phyloP scores from a whole-genome alignment of 2,329 filamentous ascomycete genomes.

The Beauveria caledonica region DNA sequence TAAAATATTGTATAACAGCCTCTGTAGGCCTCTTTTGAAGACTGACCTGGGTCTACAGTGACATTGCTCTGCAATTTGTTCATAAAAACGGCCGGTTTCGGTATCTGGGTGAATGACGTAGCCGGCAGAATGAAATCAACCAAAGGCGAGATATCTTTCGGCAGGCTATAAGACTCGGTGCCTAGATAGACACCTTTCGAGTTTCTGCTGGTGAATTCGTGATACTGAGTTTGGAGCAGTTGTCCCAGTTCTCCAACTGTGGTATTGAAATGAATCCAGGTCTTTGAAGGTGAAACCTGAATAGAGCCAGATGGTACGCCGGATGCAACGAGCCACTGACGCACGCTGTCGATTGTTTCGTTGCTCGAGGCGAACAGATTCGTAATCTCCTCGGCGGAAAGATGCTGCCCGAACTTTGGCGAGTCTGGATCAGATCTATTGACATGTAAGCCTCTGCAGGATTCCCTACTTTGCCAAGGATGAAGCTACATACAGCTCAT shows the following conservation, averaged over 20 bases:
- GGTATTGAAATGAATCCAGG: slow-evolving; percentile 24
- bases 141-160: slow-evolving; percentile 22
- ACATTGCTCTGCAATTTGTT: too few species aligned
- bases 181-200: too few species aligned
- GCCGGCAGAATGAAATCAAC: slow-evolving; percentile 31
- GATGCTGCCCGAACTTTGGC: slow-evolving; percentile 3
- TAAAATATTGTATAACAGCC: too few species aligned
- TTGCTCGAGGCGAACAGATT: slow-evolving; percentile 11
- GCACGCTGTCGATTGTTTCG: slow-evolving; percentile 41
- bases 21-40: too few species aligned
- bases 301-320: slow-evolving; percentile 41
- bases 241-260: slow-evolving; percentile 22
- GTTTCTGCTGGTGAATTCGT: too few species aligned
- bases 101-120: too few species aligned
- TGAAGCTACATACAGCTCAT: too few species aligned
- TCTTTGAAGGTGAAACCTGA: slow-evolving; percentile 37
- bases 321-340: slow-evolving; percentile 42
- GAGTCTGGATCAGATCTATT: slow-evolving; percentile 1
- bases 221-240: background rate
- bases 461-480: too few species aligned
- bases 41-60: too few species aligned
- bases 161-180: too few species aligned
- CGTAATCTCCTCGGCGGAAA: background rate
- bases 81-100: background rate
- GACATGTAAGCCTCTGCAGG: background rate